These are phyloP conservation scores for Geotrichum histeridarum DNA, from an alignment of 1,139 yeast genomes.

Conservation along the genomic window DNA sequence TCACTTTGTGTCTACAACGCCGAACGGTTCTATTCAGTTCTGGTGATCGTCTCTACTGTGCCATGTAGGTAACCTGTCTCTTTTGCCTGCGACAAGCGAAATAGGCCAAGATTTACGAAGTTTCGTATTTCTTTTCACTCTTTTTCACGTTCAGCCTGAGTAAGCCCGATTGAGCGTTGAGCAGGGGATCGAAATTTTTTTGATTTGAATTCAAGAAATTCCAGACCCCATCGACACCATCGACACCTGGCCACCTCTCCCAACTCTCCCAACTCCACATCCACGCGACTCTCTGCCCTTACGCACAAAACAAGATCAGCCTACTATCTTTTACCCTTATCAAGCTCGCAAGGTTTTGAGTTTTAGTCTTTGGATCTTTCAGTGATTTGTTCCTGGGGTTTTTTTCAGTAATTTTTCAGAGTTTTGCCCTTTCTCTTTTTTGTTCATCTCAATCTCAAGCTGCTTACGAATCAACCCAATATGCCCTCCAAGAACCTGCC, in stretches of 20 bases:
- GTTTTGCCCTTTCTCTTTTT: background rate
- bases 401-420: background rate
- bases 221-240: background rate
- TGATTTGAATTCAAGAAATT: background rate
- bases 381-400: too few relatives aligned
- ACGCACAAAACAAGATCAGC: too few relatives aligned
- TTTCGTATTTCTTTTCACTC: background rate
- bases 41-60: background rate
- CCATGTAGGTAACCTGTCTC: background rate
- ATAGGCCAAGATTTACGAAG: background rate
- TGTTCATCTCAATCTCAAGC: background rate
- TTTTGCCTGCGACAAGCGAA: background rate
- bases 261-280: too few relatives aligned
- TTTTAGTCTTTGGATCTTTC: background rate
- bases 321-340: too few relatives aligned
- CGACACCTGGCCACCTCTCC: too few relatives aligned
- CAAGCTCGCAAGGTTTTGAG: too few relatives aligned
- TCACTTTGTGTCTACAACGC: background rate
- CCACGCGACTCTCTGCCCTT: too few relatives aligned
- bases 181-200: background rate
- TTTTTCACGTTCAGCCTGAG: background rate
- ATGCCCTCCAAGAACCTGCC: slow-evolving; percentile 35
- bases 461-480: too few relatives aligned
- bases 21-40: background rate
- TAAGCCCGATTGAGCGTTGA: too few relatives aligned